Base-by-base conservation (phyloP, 306 rosid genomes). In the Sindora glabra region DNA sequence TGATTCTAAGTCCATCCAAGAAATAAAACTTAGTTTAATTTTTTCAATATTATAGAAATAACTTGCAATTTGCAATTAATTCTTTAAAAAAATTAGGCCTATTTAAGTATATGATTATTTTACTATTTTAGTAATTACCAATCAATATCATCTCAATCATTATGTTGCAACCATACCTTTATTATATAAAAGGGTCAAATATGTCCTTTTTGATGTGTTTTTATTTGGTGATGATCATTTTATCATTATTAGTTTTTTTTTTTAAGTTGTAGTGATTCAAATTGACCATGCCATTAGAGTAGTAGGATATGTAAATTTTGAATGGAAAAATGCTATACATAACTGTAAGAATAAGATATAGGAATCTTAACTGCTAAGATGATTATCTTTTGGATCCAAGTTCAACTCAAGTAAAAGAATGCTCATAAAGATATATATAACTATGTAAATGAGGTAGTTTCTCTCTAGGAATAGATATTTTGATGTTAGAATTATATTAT, bases 211-310 rank as follows among this genome's bases (percentile, higher is more conserved):
- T 25, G 38, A 19, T 36, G 14, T 42, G 22, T 27, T 59, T 63
- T 59, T 29, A n/a, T 52, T 26, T 53, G 13, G 13, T 37, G n/a
- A 44, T 10, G 32, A 19, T 29, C 42, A 45, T 53, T 33, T 24
- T 45, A 37, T 50, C 47, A 64, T 73, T 68, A 62, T 17, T 63
- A 38, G 48, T 60, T 67, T 29, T 49, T 71, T 32, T 60, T 68
- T 58, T 29, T 71, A 86, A 90, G 40, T 74, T 66, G 70, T 83
- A 51, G 88, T 87, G 60, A 70, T 86, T 74, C 90, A 86, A 76
- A 83, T 86, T 49, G 81, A 83, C 74, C 86, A 79, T 69, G 90
- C 84, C 72, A 87, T 81, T 56, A 86, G 90, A 74, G 87, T 88
- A 44, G 80, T 78, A 61, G 88, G 95, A 40, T 60, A 65, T 59